Percentiles rank a stretch among this genome's conserved stretches.
These are phyloP conservation scores for Inga laurina DNA, from an alignment of 306 rosid genomes.

Conservation along the genomic window DNA sequence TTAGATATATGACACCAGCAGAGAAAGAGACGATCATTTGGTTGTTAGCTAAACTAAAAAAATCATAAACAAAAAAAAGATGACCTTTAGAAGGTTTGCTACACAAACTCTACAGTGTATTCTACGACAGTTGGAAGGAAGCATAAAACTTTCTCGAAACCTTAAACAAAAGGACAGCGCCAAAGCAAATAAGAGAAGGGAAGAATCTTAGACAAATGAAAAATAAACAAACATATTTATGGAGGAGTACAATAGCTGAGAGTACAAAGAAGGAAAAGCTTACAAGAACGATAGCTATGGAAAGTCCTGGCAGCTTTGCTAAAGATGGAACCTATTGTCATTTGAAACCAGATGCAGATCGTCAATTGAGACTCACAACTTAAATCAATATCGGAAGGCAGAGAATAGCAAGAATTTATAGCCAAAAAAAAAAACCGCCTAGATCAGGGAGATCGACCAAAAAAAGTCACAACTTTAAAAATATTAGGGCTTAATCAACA, in stretches of 20 bases:
- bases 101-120: constrained; percentile 17
- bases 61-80: neutral
- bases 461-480: no score
- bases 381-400: no score
- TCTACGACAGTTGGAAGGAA: constrained; percentile 25
- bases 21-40: neutral
- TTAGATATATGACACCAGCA: constrained; percentile 16
- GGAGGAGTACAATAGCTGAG: constrained; percentile 54
- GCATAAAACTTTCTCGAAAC: constrained; percentile 35
- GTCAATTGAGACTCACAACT: no score
- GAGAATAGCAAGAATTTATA: no score
- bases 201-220: neutral
- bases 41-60: neutral
- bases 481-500: no score
- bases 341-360: constrained; percentile 8
- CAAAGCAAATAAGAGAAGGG: neutral
- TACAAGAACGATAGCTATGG: constrained; percentile 48
- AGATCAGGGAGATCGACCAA: no score
- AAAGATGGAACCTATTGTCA: constrained; percentile 66
- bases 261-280: constrained; percentile 65
- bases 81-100: constrained; percentile 30
- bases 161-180: constrained; percentile 6
- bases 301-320: constrained; percentile 40
- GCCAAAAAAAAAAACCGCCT: no score
- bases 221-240: neutral